Evolutionary conservation across 805 yeast species (phyloP), one percentile per base, ranked within the genome.

Genomic region (Lachancea dasiensis): DNA sequence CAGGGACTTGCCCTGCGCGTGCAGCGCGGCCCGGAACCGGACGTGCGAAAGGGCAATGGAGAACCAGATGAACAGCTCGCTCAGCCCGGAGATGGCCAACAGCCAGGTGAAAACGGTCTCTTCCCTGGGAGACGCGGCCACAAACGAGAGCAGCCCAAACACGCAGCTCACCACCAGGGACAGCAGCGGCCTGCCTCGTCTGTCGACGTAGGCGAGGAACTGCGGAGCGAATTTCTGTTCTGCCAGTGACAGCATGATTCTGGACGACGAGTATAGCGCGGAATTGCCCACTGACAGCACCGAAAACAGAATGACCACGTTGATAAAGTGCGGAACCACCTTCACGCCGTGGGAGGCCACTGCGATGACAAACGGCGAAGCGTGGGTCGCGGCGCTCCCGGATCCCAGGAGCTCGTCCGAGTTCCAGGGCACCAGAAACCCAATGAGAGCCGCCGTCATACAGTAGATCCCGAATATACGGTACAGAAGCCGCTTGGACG

Each of bases 211-310:
- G 21, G 72, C 75, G 46, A 73, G 57, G 53, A 49, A 52, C 42
- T 58, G 57, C 51, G 89, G 89, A 36, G 79, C 83, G 52, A 74
- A 72, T n/a, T 85, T 83, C 59, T 79, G 83, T 44, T 77, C 78
- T n/a, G 86, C 77, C 50, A 81, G 63, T 23, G 84, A 72, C 41
- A 78, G 76, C 38, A 81, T 55, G 15, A 85, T 70, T 68, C 89
- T 73, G 31, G 87, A 79, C 48, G 80, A 70, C 15, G 81, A 83
- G 56, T 71, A 81, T 31, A 81, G 78, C 2, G 87, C 78, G 16
- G 87, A 77, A 64, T 81, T 81, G 54, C 85, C 87, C 37, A 81
- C 87, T 5, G 87, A 81, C 38, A 80, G 56, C 21, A 81, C 86
- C 1, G 87, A 79, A 36, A 81, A 54, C 62, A 81, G 63, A 48